These are phyloP conservation scores for Colletotrichum phormii DNA, from an alignment of 2,329 filamentous ascomycete genomes.

Conservation along the genomic window DNA sequence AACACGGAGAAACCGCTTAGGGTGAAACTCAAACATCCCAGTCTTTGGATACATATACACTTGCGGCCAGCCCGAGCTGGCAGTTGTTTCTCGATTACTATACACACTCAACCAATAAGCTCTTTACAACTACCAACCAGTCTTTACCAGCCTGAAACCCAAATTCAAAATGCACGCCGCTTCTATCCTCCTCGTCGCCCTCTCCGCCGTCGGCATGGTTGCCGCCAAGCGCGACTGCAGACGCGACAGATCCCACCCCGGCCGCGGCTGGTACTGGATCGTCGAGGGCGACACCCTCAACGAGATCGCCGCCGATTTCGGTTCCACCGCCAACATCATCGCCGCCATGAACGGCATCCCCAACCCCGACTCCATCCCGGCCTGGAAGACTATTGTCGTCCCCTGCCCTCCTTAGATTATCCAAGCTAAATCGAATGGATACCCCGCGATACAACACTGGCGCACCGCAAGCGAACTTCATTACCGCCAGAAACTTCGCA, in stretches of 20 bases:
- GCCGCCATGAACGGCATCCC: background rate
- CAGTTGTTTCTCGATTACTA: background rate
- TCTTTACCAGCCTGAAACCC: too few relatives aligned
- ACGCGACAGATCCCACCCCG: background rate
- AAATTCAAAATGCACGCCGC: background rate
- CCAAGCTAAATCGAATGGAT: background rate
- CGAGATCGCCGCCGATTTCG: background rate
- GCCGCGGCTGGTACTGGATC: slow-evolving; percentile 4
- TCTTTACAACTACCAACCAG: background rate
- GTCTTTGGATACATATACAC: background rate
- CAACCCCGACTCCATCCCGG: background rate
- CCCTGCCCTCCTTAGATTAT: background rate
- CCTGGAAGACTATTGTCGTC: background rate
- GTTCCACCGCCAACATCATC: background rate
- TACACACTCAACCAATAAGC: background rate
- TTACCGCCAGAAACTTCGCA: background rate
- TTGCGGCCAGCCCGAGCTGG: background rate
- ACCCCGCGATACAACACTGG: background rate
- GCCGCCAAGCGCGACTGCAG: background rate
- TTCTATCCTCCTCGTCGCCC: background rate
- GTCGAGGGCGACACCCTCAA: slow-evolving; percentile 5
- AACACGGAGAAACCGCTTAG: background rate
- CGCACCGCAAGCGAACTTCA: background rate
- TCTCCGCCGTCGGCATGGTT: slow-evolving; percentile 2
- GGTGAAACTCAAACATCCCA: background rate